Conservation (phyloP, 2,329 filamentous ascomycete genomes). For the Colletotrichum neosansevieriae region DNA sequence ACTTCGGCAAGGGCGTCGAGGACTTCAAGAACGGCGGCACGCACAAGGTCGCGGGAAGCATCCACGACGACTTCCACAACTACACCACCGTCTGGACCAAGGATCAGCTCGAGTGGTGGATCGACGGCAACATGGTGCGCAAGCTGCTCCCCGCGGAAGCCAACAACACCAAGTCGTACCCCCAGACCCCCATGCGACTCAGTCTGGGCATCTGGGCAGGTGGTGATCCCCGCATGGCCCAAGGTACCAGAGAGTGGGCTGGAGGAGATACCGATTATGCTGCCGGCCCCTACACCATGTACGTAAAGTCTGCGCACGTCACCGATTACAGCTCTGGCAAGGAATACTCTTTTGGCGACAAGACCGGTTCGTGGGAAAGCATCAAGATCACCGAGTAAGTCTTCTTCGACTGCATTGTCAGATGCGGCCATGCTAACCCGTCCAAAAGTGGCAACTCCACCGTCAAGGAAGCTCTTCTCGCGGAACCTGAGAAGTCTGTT, state of each 20-base stretch:
- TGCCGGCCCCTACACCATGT: slow-evolving; percentile 79
- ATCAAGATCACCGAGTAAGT: slow-evolving; percentile 61
- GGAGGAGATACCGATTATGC: slow-evolving; percentile 76
- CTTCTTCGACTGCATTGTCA: neutral
- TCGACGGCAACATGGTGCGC: slow-evolving; percentile 76
- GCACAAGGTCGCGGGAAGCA: slow-evolving; percentile 64
- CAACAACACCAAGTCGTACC: slow-evolving; percentile 73
- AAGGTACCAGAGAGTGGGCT: slow-evolving; percentile 76
- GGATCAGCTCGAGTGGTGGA: slow-evolving; percentile 74
- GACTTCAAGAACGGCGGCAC: slow-evolving; percentile 72
- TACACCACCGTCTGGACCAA: slow-evolving; percentile 82
- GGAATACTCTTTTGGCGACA: slow-evolving; percentile 74
- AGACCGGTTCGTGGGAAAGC: slow-evolving; percentile 71
- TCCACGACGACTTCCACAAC: slow-evolving; percentile 75
- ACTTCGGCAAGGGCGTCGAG: slow-evolving; percentile 80
- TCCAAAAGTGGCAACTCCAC: slow-evolving; percentile 68
- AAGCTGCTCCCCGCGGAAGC: slow-evolving; percentile 72
- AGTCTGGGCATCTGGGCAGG: slow-evolving; percentile 76
- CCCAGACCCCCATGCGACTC: slow-evolving; percentile 81
- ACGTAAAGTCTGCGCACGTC: slow-evolving; percentile 69
- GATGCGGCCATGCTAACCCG: slow-evolving; percentile 39
- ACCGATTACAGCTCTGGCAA: slow-evolving; percentile 72
- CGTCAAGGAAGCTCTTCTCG: slow-evolving; percentile 58
- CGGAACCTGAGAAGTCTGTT: slow-evolving; percentile 56
- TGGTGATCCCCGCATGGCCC: slow-evolving; percentile 65